Base-by-base conservation (phyloP, 192 early-diverging fungal genomes). In the Backusella psychrophila region DNA sequence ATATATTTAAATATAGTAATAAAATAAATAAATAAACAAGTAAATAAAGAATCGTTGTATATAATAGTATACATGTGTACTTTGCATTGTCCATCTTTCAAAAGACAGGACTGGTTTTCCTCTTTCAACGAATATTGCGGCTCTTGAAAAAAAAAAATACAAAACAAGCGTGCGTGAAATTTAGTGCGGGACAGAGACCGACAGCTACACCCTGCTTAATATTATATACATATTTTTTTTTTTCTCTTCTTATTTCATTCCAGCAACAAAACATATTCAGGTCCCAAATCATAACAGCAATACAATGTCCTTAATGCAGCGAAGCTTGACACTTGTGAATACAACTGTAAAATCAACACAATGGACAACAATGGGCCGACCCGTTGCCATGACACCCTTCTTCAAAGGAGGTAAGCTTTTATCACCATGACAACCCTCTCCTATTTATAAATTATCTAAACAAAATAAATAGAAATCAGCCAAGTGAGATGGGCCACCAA, bases 401-500 rank as follows among this genome's bases (percentile, higher is more conserved):
- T 63, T 63, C 12, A 63, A 63, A 63, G 56, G 56, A 63, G 56
- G 56, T 63, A 63, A 63, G 46, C 46, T 49, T 17, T 33, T 33
- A 3, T n/a, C 19, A 49, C 6, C 23, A 26, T 9, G 12, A 14
- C 23, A 23, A 56, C 9, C 8, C 21, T 21, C 9, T 21, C 19
- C n/a, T 21, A 6, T 21, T 6, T 23, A 23, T 53, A 53, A 33
- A 33, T 33, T 33, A 33, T 33, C 33, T 21, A n/a, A 21, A 21
- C 21, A 9, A 21, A 21, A 21, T 21, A 53, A 53, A 7, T 73
- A 81, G 80, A 73, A 34, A 36, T 70, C 23, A 77, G 12, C 19
- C 90, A 91, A 83, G 79, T 92, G 72, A 89, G 94, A 72, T 93
- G 88, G 83, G 94, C 94, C 71, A 83, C 90, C 19, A 95, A 95